Percentiles rank a stretch among this genome's conserved stretches.
These are phyloP conservation scores for Cucurbita argyrosperma DNA, from an alignment of 306 rosid species.

Conservation along the genomic window DNA sequence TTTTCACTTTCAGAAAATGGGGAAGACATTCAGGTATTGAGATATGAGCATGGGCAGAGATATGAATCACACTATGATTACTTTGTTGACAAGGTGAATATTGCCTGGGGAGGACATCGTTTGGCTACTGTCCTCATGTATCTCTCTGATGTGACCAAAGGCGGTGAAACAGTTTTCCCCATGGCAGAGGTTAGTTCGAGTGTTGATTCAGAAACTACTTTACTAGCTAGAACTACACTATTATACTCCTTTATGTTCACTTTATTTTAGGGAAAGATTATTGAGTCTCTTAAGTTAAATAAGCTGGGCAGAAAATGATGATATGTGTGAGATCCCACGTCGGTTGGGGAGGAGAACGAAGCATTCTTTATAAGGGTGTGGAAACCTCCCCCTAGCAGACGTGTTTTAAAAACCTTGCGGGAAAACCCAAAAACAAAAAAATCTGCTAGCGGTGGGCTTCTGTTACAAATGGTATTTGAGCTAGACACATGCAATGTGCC, in stretches of 20 bases:
- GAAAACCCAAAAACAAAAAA: no score
- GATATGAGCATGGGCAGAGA: conserved; percentile 92
- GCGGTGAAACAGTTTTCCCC: conserved; percentile 99
- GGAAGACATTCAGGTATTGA: conserved; percentile 85
- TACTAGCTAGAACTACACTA: not conserved
- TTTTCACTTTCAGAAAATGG: conserved; percentile 70
- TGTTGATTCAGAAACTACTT: conserved; percentile 4
- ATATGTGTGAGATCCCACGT: no score
- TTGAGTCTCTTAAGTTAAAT: no score
- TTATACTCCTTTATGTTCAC: not conserved
- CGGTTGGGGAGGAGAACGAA: no score
- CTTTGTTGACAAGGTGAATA: conserved; percentile 77
- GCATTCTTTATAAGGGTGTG: no score
- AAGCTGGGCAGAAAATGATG: no score
- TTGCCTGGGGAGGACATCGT: conserved; percentile 87
- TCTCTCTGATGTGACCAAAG: conserved; percentile 62
- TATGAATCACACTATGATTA: conserved; percentile 87
- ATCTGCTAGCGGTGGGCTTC: no score
- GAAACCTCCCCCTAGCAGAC: no score
- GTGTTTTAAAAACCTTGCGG: no score
- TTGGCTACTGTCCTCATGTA: conserved; percentile 85
- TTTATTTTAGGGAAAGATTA: no score
- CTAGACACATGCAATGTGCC: no score
- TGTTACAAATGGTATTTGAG: no score
- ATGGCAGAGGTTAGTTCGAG: conserved; percentile 76